Base-by-base conservation (phyloP, 257 asterid species). In the Nicotiana sylvestris region DNA sequence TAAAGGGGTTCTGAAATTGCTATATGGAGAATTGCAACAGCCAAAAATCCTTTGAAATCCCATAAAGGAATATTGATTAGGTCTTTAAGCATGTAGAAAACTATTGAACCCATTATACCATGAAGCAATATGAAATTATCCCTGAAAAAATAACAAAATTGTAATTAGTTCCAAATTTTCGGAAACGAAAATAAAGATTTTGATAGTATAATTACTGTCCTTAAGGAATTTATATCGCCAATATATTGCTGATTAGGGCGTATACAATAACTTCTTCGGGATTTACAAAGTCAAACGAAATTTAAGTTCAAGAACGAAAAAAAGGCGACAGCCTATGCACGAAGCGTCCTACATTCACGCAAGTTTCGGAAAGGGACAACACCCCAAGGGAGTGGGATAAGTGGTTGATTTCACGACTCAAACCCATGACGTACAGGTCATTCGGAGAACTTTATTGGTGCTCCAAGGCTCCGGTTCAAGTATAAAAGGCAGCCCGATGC, bases 111-210 rank as follows among this genome's bases (percentile, higher is more conserved):
- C 35, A 89, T 87, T 1, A 89, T 76, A 2, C 93, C 97, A 87
- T 95, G 97, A 72, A 95, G 95, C 57, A 94, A 32, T 25, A 95
- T 82, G 81, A 95, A 94, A 80, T 94, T 95, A 65, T 95, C 99
- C 98, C 99, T 95, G 90, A n/a, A 66, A 79, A 33, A 51, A 67
- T 21, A 1, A 56, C 13, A 17, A 15, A 6, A 9, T 4, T 21
- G 0, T 53, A 53, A 43, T 9, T 43, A 43, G 12, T 43, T 9
- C 51, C 1, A 43, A 43, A 43, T 43, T 43, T 43, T 2, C 12
- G 12, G 51, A 43, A 46, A 13, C 13, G 3, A 12, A 21, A 72
- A 70, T 43, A 39, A 1, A 33, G 5, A 3, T 4, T n/a, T 60
- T 60, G 8, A n/a, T 60, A 39, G 21, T 60, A 60, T 39, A 0